Evolutionary conservation across 179 eudicot genomes (phyloP).

Genomic region (Vitellaria paradoxa): DNA sequence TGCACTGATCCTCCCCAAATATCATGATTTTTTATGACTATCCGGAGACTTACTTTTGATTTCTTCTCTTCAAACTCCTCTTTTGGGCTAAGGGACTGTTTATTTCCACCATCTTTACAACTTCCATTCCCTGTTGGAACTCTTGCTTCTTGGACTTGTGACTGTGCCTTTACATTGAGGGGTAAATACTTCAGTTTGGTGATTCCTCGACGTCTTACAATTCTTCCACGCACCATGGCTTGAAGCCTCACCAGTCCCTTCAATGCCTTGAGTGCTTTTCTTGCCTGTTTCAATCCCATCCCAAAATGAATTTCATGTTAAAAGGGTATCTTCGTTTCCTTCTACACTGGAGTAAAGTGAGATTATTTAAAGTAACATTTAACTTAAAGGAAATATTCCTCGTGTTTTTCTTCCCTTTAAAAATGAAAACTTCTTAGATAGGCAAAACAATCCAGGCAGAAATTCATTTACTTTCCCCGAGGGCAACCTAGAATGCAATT

Average conservation of each 20-base stretch:
- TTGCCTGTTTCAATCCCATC: slow-evolving; percentile 49
- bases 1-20: background rate
- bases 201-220: slow-evolving; percentile 50
- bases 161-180: slow-evolving; percentile 16
- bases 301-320: background rate
- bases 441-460: too few relatives aligned
- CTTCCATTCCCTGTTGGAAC: slow-evolving; percentile 16
- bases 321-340: background rate
- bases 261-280: slow-evolving; percentile 79
- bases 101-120: slow-evolving; percentile 18
- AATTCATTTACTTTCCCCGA: too few relatives aligned
- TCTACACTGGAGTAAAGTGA: background rate
- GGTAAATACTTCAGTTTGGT: slow-evolving; percentile 33
- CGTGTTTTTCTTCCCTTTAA: too few relatives aligned
- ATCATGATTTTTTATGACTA: background rate
- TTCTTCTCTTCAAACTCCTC: slow-evolving; percentile 26
- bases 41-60: slow-evolving; percentile 22
- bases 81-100: slow-evolving; percentile 19
- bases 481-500: too few relatives aligned
- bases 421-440: too few relatives aligned
- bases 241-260: slow-evolving; percentile 85
- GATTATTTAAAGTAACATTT: background rate
- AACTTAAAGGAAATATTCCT: too few relatives aligned
- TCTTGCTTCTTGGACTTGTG: slow-evolving; percentile 28
- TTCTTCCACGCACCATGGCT: slow-evolving; percentile 75